Conservation (phyloP, 495 filamentous ascomycete species). For the Daldinia caldariorum region DNA sequence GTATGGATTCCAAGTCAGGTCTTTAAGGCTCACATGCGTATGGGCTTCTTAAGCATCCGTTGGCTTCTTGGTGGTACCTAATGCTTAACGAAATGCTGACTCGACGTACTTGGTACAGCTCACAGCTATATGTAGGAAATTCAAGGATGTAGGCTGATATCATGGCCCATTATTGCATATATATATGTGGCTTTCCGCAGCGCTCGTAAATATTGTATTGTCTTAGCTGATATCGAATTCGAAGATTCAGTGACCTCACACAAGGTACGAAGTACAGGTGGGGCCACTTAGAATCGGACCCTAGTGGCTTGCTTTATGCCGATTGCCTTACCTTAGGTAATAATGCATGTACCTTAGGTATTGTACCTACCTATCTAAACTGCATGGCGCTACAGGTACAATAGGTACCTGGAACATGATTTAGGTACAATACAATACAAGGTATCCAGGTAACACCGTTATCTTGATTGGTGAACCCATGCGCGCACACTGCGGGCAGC, state of each 20-base stretch:
- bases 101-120: not conserved
- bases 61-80: not conserved
- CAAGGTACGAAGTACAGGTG: constrained; percentile 1
- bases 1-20: not conserved
- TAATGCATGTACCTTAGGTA: not conserved
- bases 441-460: constrained; percentile 16
- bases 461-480: constrained; percentile 36
- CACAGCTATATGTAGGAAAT: not conserved
- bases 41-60: not conserved
- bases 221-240: constrained; percentile 8
- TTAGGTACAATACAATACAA: not conserved
- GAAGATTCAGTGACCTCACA: constrained; percentile 41
- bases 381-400: not conserved
- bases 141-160: constrained; percentile 2
- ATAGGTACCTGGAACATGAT: too few species aligned
- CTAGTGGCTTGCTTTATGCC: constrained; percentile 22
- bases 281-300: constrained; percentile 17
- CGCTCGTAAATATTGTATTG: constrained; percentile 4
- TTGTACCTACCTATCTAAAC: not conserved
- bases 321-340: constrained; percentile 11
- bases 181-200: constrained; percentile 8
- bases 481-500: constrained; percentile 39
- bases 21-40: constrained; percentile 20
- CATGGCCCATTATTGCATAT: constrained; percentile 11
- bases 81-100: not conserved